Percentiles rank a stretch among this genome's conserved stretches.
phyloP scores from a whole-genome alignment of 108 stramenopile genomes.

The Mediolabrus comicus region DNA sequence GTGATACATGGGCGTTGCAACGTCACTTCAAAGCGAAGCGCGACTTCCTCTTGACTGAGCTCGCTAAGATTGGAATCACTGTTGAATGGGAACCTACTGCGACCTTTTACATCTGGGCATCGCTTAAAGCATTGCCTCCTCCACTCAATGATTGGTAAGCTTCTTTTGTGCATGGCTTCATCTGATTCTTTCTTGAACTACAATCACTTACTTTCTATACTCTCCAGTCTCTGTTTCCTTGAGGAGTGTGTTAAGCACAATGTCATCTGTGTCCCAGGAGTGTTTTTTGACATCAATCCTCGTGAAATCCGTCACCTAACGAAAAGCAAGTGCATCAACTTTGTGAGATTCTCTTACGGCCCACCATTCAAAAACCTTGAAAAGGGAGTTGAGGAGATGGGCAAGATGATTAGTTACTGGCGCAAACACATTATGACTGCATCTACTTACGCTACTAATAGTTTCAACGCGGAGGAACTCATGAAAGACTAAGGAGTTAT shows the following conservation, averaged over 20 bases:
- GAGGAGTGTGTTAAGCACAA: conserved; percentile 49
- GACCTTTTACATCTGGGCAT: conserved; percentile 53
- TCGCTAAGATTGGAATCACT: conserved; percentile 29
- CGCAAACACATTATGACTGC: not conserved
- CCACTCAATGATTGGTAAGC: conserved; percentile 14
- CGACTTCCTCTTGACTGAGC: conserved; percentile 32
- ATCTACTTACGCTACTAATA: conserved; percentile 4
- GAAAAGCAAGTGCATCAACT: conserved; percentile 29
- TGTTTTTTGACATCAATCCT: conserved; percentile 52
- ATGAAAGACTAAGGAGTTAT: too few species aligned
- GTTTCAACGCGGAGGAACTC: too few species aligned
- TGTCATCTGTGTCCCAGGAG: conserved; percentile 48
- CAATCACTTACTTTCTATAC: not conserved
- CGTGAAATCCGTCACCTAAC: conserved; percentile 22
- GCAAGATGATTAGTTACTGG: conserved; percentile 35
- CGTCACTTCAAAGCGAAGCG: conserved; percentile 37
- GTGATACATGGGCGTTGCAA: conserved; percentile 46
- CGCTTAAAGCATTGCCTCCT: conserved; percentile 24
- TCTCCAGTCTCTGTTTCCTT: conserved; percentile 33
- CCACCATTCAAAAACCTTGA: conserved; percentile 31
- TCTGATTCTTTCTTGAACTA: not conserved
- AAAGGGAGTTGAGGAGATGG: conserved; percentile 26
- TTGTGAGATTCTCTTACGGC: conserved; percentile 48
- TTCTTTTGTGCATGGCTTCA: not conserved
- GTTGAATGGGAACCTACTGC: conserved; percentile 42